Evolutionary conservation across 805 yeast genomes (phyloP), one percentile per base, ranked within the genome.

Genomic region (Candida andamanensis): DNA sequence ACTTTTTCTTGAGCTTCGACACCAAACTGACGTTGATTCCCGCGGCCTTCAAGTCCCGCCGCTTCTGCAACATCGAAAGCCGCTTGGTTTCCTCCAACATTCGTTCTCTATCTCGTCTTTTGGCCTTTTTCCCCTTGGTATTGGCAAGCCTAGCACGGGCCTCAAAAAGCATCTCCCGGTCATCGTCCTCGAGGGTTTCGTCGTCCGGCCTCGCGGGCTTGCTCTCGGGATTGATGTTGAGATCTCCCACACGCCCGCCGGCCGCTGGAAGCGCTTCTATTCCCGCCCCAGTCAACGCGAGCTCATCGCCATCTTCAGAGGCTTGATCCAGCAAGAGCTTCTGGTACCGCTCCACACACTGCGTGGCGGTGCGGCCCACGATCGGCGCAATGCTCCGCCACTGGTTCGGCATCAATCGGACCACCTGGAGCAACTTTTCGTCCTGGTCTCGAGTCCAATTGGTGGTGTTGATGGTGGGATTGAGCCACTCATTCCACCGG

Each of bases 71-170:
- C 36, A 79, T 60, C 0, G 95, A 84, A 15, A 86, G 67, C 19
- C 94, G 60, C 45, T 77, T 72, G 37, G 85, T 82, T 49, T 87
- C 95, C 30, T 79, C 84, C 27, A 86, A 60, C 72, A 84, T 70
- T 30, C 92, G 63, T 52, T 90, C 97, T 36, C 97, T 66, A 2
- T 80, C 85, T 50, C 89, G 86, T 37, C 97, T 60, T 37, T 89
- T 85, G 0, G 97, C 96, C 56, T 90, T 90, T 45, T 89, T 87
- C 38, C 97, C 98, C 53, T 83, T 86, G 0, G 97, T 87, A 47
- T 86, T 89, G 9, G 95, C 85, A 41, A 90, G 62, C 45, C 98
- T 72, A 2, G 96, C 95, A 29, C 81, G 72, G 1, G 98, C 98
- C 52, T 92, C 98, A n/a, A 85, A 76, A 6, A 89, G 56, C 96